Percentiles rank a stretch among this genome's conserved stretches.
These are phyloP conservation scores for Purpureocillium lavendulum DNA, from an alignment of 2,329 filamentous ascomycete genomes.

Conservation along the genomic window DNA sequence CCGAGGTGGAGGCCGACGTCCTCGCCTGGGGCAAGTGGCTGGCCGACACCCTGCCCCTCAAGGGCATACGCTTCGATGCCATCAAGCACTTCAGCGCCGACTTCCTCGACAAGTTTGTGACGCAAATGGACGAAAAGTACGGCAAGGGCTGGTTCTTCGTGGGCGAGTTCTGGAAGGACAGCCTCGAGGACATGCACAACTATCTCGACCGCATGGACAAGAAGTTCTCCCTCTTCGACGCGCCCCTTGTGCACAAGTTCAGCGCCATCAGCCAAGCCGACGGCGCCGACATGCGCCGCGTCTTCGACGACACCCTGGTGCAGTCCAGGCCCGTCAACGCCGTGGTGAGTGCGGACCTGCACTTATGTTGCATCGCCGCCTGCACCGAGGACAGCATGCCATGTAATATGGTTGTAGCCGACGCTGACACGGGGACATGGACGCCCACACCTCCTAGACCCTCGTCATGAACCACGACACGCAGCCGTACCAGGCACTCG, in stretches of 20 bases:
- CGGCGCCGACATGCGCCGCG: conserved; percentile 50
- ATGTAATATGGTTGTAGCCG: too few species aligned
- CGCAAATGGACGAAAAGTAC: conserved; percentile 40
- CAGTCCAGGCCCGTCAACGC: conserved; percentile 24
- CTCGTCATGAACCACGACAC: conserved; percentile 69
- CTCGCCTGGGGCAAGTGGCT: conserved; percentile 63
- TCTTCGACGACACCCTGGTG: conserved; percentile 56
- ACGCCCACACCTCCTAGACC: conserved; percentile 42
- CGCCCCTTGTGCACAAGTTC: conserved; percentile 62
- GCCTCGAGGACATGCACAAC: conserved; percentile 21
- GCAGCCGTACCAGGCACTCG: conserved; percentile 27
- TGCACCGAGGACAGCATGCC: too few species aligned
- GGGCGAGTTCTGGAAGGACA: conserved; percentile 31
- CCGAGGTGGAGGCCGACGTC: conserved; percentile 56
- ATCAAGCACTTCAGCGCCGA: conserved; percentile 62
- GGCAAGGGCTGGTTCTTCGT: conserved; percentile 28
- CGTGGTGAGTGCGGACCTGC: conserved; percentile 16
- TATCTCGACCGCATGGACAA: conserved; percentile 27
- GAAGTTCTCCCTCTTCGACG: conserved; percentile 56
- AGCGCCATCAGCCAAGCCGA: conserved; percentile 47
- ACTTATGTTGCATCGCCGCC: too few species aligned
- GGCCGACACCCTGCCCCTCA: conserved; percentile 47
- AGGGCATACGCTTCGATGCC: conserved; percentile 63
- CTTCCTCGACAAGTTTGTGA: conserved; percentile 60
- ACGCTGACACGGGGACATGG: background rate